A percentile compares a stretch with the other conserved stretches of the same genome.
phyloP scores from a whole-genome alignment of 306 rosid species.

The Cicer yamashitae region DNA sequence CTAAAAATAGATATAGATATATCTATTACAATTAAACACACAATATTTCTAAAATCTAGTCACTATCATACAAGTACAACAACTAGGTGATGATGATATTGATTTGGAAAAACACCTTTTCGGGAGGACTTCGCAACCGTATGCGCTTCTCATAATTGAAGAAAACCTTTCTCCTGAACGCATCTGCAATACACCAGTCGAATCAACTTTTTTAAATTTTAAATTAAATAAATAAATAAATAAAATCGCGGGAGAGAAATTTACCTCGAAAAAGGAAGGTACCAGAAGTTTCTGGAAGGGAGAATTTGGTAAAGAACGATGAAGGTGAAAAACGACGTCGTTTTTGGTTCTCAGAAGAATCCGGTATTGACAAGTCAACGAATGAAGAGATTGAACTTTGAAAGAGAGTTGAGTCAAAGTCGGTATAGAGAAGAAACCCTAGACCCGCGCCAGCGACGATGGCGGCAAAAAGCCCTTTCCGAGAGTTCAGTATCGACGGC shows the following conservation, averaged over 20 bases:
- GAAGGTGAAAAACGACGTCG: constrained; percentile 28
- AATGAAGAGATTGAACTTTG: constrained; percentile 30
- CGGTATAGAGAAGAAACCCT: constrained; percentile 54
- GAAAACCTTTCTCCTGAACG: constrained; percentile 82
- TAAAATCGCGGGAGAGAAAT: constrained; percentile 10
- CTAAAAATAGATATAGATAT: background rate
- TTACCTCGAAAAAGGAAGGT: constrained; percentile 64
- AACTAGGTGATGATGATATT: background rate
- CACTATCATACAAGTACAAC: background rate
- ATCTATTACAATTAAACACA: background rate
- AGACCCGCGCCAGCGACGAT: constrained; percentile 54
- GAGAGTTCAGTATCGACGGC: constrained; percentile 12
- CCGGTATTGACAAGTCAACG: constrained; percentile 29
- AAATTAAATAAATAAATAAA: too few species aligned
- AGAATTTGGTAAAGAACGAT: constrained; percentile 41
- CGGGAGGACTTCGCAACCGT: constrained; percentile 83
- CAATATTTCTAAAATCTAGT: background rate
- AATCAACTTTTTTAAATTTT: background rate
- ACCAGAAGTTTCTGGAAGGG: constrained; percentile 57
- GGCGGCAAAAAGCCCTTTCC: constrained; percentile 55
- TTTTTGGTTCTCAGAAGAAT: background rate
- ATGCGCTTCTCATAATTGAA: constrained; percentile 94
- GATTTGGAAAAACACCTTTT: constrained; percentile 59
- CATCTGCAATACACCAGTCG: constrained; percentile 68
- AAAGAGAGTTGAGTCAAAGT: constrained; percentile 11